Evolutionary conservation across 345 rosid genomes (phyloP), one percentile per base, ranked within the genome.

Genomic region (Dipteronia sinensis): DNA sequence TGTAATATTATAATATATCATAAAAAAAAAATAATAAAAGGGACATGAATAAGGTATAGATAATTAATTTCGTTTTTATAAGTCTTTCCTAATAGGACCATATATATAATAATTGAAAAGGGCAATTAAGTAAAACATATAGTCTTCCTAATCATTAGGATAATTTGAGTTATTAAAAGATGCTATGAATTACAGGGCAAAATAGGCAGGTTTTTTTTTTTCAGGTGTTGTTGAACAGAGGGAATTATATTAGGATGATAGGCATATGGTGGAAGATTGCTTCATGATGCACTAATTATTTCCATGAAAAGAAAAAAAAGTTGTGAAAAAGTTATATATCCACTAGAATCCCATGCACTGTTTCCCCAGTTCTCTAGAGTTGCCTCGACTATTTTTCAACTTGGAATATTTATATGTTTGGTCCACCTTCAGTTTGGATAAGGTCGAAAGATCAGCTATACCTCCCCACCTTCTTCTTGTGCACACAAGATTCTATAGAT

Each of bases 191-290:
- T 53, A 16, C 58, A 53, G 8, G n/a, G 58, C 58, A 53, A 4
- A 53, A 16, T 53, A 6, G 10, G 15, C 12, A 10, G 15, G 2
- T 9, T 9, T 2, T 10, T 46, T 10, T 46, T 49, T 17, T 16
- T 15, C 58, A 53, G 58, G 58, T 53, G 58, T 16, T 5, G 58
- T 16, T 53, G 20, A 53, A 53, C 58, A 64, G 58, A 22, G 5
- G 46, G 71, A 73, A 42, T 44, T 11, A 55, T 34, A 34, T 34
- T 34, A 53, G 22, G 71, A 69, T 63, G 25, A 58, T 53, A 61
- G 77, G 84, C 71, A 49, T 61, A 65, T n/a, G 64, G 62, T 77
- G 46, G 38, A 64, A 25, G 51, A 55, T 42, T 76, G 79, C 55
- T 55, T 76, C 46, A 27, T 46, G 66, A 27, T 27, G 65, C 68